phyloP scores from a whole-genome alignment of 2,329 filamentous ascomycete genomes.

The Ceratocystis variospora region DNA sequence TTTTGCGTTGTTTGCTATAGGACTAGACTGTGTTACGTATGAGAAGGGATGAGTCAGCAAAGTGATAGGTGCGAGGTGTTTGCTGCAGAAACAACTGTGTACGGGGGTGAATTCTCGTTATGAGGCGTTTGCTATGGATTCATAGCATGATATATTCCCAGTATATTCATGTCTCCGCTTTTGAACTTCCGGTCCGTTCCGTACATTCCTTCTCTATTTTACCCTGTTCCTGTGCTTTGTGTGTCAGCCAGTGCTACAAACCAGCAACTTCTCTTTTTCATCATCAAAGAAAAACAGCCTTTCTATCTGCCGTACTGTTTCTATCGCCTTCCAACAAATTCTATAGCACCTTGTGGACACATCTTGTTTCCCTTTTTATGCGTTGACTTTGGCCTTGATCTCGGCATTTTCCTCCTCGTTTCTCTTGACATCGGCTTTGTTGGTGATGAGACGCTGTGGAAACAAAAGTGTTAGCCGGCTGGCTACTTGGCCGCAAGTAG shows the following conservation, averaged over 20 bases:
- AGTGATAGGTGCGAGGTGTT: background rate
- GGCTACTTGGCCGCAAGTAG: background rate
- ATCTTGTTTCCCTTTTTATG: background rate
- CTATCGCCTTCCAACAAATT: background rate
- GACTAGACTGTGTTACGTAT: background rate
- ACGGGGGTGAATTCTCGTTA: background rate
- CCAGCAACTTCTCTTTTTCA: background rate
- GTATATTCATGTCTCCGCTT: conserved; percentile 5
- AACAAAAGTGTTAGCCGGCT: conserved; percentile 22
- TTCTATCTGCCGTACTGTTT: background rate
- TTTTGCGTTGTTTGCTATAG: too few species aligned
- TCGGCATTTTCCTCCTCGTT: conserved; percentile 25
- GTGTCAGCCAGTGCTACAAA: background rate
- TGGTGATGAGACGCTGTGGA: conserved; percentile 38
- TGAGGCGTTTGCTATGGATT: background rate
- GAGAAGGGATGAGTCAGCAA: background rate
- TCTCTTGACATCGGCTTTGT: conserved; percentile 28
- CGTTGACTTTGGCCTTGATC: conserved; percentile 3
- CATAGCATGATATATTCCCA: background rate
- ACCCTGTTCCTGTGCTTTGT: background rate
- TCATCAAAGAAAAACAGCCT: background rate
- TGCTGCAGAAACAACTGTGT: background rate
- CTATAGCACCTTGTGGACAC: background rate
- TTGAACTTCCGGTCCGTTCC: conserved; percentile 4
- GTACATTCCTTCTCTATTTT: conserved; percentile 1